Evolutionary conservation across 176 grass and related monocot species (phyloP).

Genomic region (Avena sativa): DNA sequence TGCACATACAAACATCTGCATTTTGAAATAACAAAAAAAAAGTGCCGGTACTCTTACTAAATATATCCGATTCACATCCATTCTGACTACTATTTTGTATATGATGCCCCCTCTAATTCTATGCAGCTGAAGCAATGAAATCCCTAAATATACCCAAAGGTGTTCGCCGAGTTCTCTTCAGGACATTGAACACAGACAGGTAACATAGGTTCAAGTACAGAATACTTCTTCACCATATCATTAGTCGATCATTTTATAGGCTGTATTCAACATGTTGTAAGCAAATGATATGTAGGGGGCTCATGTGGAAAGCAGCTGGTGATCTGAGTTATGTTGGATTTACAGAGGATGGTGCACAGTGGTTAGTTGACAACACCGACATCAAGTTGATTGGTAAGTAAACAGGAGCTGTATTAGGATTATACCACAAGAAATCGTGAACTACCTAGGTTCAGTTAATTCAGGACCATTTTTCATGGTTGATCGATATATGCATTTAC

Average conservation of each 20-base stretch:
- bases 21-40: background rate
- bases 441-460: no score
- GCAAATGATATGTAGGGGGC: slow-evolving; percentile 54
- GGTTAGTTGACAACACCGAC: slow-evolving; percentile 93
- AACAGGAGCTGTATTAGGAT: background rate
- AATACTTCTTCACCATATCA: background rate
- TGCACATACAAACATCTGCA: background rate
- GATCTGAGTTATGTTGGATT: slow-evolving; percentile 80
- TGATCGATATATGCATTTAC: background rate
- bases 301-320: slow-evolving; percentile 81
- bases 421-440: background rate
- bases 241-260: background rate
- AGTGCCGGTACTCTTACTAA: background rate
- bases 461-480: background rate
- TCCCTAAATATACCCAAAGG: slow-evolving; percentile 74
- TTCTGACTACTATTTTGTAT: background rate
- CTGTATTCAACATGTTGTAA: slow-evolving; percentile 24
- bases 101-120: background rate
- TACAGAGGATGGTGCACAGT: slow-evolving; percentile 77
- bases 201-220: slow-evolving; percentile 15
- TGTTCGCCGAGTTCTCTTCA: slow-evolving; percentile 81
- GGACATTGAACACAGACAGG: slow-evolving; percentile 88
- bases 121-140: slow-evolving; percentile 76
- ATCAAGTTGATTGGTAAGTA: slow-evolving; percentile 87
- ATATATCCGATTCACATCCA: background rate